phyloP scores from a whole-genome alignment of 2,329 filamentous ascomycete species.

The Cucurbitaria berberidis region DNA sequence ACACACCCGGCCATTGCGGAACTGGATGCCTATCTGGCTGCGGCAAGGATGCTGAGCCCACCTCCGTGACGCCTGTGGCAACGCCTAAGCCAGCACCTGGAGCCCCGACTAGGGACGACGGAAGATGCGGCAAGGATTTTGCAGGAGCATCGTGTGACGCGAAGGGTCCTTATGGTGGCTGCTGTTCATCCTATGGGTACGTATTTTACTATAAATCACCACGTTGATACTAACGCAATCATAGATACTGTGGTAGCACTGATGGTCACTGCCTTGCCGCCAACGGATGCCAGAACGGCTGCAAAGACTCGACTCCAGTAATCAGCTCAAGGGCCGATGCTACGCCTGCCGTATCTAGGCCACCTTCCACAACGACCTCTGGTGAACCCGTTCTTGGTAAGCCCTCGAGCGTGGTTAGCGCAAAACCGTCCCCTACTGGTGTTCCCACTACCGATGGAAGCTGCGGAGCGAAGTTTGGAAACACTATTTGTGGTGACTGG shows the following conservation, averaged over 20 bases:
- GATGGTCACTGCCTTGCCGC: constrained; percentile 46
- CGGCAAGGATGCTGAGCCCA: constrained; percentile 15
- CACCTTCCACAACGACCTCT: constrained; percentile 41
- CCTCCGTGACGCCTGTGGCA: constrained; percentile 1
- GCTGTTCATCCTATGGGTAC: constrained; percentile 45
- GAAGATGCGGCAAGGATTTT: constrained; percentile 50
- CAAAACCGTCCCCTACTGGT: constrained; percentile 29
- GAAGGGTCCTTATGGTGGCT: constrained; percentile 47
- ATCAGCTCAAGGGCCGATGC: constrained; percentile 10
- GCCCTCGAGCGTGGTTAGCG: constrained; percentile 23
- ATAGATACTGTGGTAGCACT: constrained; percentile 47
- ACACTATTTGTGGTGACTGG: constrained; percentile 61
- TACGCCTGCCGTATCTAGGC: constrained; percentile 27
- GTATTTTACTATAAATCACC: not conserved
- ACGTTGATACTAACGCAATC: constrained; percentile 9
- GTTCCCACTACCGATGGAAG: constrained; percentile 58
- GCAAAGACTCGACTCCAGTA: constrained; percentile 30
- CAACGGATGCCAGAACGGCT: constrained; percentile 51
- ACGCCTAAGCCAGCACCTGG: constrained; percentile 7
- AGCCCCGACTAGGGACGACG: constrained; percentile 32
- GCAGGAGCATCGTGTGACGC: constrained; percentile 48
- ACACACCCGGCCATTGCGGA: constrained; percentile 49
- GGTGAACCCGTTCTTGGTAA: constrained; percentile 48
- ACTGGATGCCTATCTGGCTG: constrained; percentile 47
- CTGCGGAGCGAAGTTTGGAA: constrained; percentile 58